A percentile compares a stretch with the other conserved stretches of the same genome.
Conservation (phyloP, 116 monocot species). For the Cymodocea nodosa region DNA sequence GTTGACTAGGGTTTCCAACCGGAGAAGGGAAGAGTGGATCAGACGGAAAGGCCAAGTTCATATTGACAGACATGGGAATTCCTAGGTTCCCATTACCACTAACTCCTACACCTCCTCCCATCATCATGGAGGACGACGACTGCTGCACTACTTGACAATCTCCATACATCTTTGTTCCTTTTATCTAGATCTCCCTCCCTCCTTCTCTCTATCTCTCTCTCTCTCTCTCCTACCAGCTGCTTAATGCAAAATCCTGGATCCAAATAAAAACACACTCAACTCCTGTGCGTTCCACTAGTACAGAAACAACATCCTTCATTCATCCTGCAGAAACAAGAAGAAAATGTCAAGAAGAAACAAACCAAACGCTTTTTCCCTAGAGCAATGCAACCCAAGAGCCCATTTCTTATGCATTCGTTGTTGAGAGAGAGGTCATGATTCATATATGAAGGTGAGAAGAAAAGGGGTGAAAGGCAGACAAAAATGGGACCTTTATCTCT, state of each 20-base stretch:
- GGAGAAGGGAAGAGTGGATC: conserved; percentile 33
- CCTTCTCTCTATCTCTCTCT: neutral
- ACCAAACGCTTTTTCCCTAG: neutral
- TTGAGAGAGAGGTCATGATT: no score
- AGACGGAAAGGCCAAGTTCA: conserved; percentile 2
- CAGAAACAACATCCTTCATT: neutral
- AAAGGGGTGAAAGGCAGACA: no score
- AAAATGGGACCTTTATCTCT: no score
- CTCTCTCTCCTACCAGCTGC: neutral
- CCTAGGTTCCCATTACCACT: conserved; percentile 3
- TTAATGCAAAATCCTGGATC: neutral
- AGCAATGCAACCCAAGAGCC: neutral
- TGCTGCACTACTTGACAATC: conserved; percentile 65
- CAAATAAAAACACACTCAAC: neutral
- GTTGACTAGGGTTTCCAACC: conserved; percentile 33
- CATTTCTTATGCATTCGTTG: neutral
- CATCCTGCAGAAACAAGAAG: neutral
- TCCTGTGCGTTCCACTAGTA: neutral
- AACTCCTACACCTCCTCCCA: conserved; percentile 10
- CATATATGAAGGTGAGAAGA: no score
- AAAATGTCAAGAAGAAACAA: neutral
- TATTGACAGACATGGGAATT: conserved; percentile 7
- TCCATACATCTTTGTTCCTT: conserved; percentile 39
- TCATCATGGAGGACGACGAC: conserved; percentile 12
- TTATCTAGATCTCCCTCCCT: conserved; percentile 8